A percentile compares a stretch with the other conserved stretches of the same genome.
Evolutionary conservation across 2,329 filamentous ascomycete genomes (phyloP).

Genomic region (Xylariaceae sp.): DNA sequence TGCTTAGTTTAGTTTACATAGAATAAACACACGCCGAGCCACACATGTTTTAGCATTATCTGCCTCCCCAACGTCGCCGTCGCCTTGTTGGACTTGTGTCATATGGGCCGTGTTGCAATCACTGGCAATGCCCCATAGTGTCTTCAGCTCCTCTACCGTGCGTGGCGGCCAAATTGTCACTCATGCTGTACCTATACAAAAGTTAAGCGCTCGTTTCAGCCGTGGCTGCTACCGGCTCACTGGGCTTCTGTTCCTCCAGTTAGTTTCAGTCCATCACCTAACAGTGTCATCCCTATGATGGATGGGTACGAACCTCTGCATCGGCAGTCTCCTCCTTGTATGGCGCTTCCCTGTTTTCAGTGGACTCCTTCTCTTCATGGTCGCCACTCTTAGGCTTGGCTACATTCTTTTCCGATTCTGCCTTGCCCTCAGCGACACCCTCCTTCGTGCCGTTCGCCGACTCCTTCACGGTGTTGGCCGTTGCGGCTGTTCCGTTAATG

Average conservation of each 20-base stretch:
- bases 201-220: constrained; percentile 7
- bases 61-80: constrained; percentile 6
- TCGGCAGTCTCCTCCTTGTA: constrained; percentile 25
- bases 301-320: constrained; percentile 32
- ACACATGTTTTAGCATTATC: constrained; percentile 11
- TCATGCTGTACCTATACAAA: not conserved
- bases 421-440: constrained; percentile 21
- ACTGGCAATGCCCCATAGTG: constrained; percentile 20
- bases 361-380: constrained; percentile 40
- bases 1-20: constrained; percentile 28
- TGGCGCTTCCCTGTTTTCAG: constrained; percentile 33
- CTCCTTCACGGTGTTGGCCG: constrained; percentile 33
- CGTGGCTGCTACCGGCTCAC: constrained; percentile 4
- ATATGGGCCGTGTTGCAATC: constrained; percentile 12
- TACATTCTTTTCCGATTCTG: constrained; percentile 32
- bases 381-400: constrained; percentile 29
- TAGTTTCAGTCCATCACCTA: constrained; percentile 1
- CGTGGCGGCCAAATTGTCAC: not conserved
- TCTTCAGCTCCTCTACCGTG: constrained; percentile 16
- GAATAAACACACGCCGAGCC: constrained; percentile 24
- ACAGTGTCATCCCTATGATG: not conserved
- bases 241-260: constrained; percentile 11
- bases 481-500: constrained; percentile 42
- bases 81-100: constrained; percentile 5
- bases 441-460: constrained; percentile 29